Evolutionary conservation across 2,329 filamentous ascomycete species (phyloP).

Genomic region (Huntiella decipiens): DNA sequence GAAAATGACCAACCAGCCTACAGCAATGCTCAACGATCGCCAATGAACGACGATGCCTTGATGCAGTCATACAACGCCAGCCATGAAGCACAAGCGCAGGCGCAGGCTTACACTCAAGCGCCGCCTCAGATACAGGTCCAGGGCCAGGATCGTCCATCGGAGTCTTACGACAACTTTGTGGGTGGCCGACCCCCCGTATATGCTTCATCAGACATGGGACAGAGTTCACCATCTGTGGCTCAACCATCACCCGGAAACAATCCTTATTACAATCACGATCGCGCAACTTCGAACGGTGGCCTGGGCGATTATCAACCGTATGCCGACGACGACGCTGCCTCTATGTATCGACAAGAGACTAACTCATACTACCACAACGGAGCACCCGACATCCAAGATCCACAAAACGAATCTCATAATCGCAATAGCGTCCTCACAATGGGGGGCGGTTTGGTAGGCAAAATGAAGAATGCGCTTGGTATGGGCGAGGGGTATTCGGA

Average conservation of each 20-base stretch:
- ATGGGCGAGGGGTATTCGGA: constrained; percentile 83
- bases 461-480: constrained; percentile 75
- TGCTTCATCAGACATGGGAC: constrained; percentile 17
- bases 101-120: background rate
- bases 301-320: constrained; percentile 82
- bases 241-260: constrained; percentile 13
- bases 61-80: constrained; percentile 43
- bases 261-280: constrained; percentile 33
- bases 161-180: constrained; percentile 90
- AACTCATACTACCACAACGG: constrained; percentile 70
- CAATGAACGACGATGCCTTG: constrained; percentile 66
- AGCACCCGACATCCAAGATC: constrained; percentile 19
- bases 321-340: constrained; percentile 55
- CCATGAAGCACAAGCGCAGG: constrained; percentile 17
- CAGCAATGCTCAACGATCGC: constrained; percentile 54
- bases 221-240: constrained; percentile 2
- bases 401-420: constrained; percentile 40
- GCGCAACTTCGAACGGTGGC: constrained; percentile 54
- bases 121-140: constrained; percentile 13
- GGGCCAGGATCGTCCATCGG: constrained; percentile 46
- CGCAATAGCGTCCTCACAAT: constrained; percentile 78
- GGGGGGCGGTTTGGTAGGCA: constrained; percentile 72
- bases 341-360: constrained; percentile 47
- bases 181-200: constrained; percentile 41
- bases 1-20: constrained; percentile 55